phyloP scores from a whole-genome alignment of 2,329 filamentous ascomycete genomes.

The Sporothrix pallida region DNA sequence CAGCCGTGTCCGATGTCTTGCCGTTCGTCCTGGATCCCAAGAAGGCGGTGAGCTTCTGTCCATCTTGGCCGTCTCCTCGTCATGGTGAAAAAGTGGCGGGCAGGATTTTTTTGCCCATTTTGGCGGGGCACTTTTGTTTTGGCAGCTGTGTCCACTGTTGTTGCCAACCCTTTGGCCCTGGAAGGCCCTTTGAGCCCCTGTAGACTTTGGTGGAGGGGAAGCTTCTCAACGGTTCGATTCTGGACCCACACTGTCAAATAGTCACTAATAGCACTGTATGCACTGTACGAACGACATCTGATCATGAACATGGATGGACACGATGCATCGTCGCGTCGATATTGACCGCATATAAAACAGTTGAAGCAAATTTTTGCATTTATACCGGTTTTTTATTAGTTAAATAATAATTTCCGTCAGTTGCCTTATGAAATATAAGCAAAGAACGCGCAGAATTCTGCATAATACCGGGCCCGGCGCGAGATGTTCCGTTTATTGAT shows the following conservation, averaged over 20 bases:
- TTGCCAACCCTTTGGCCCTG: not conserved
- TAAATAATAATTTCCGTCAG: not conserved
- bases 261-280: not conserved
- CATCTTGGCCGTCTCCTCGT: not conserved
- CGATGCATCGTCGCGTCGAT: not conserved
- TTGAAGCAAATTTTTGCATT: not conserved
- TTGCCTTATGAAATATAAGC: not conserved
- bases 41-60: constrained; percentile 19
- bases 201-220: not conserved
- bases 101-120: constrained; percentile 15
- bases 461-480: not conserved
- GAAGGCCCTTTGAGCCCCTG: not conserved
- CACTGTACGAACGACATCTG: constrained; percentile 1
- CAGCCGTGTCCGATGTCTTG: not conserved
- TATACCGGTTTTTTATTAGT: not conserved
- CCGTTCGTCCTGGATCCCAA: not conserved
- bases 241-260: not conserved
- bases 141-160: not conserved
- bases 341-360: not conserved
- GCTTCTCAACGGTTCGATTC: not conserved
- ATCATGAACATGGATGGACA: not conserved
- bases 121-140: constrained; percentile 24
- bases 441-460: not conserved
- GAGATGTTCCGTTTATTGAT: not conserved
- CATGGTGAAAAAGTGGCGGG: not conserved